Evolutionary conservation across 352 stramenopile species (phyloP), one percentile per base, ranked within the genome.

Genomic region (Thalassiosira mediterranea): DNA sequence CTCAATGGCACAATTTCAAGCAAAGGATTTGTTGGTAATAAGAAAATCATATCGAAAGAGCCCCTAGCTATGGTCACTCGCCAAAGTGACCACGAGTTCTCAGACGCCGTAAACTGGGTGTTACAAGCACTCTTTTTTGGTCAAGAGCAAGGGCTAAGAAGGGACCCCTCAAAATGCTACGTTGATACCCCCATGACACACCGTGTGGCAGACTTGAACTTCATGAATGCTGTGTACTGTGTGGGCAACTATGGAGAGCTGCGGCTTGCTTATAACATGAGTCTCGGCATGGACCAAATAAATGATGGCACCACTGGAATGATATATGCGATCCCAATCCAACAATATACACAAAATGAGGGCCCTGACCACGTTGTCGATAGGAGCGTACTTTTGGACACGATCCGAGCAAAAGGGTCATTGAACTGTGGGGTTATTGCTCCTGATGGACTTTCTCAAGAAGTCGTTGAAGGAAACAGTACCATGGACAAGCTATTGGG

Each of bases 81-180:
- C n/a, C 69, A 70, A 4, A 32, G 58, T 32, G 72, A 80, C 42
- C 17, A 17, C n/a, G 62, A 73, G 38, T 80, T 56, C 19, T 75
- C 63, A 25, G 56, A 75, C 59, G 56, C 73, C 15, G 59, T 79
- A n/a, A 72, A 79, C 28, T 73, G 64, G 65, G 46, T 75, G 11
- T 17, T 75, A 8, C 32, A 75, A 10, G 29, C 56, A 11, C 31
- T 75, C 3, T 37, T 75, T n/a, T 75, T 34, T 46, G 65, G 65
- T 26, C 29, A 62, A 42, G 46, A 42, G 37, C 37, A 75, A 42
- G 56, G 46, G 10, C n/a, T 67, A 29, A 62, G 17, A 32, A 60
- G 66, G 25, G 52, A 71, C 26, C 3, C 23, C 28, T 17, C 38
- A 3, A 61, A 65, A 28, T 73, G 34, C 49, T 47, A 58, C 42